Conservation (phyloP, 345 rosid genomes). For the Hibiscus mutabilis region DNA sequence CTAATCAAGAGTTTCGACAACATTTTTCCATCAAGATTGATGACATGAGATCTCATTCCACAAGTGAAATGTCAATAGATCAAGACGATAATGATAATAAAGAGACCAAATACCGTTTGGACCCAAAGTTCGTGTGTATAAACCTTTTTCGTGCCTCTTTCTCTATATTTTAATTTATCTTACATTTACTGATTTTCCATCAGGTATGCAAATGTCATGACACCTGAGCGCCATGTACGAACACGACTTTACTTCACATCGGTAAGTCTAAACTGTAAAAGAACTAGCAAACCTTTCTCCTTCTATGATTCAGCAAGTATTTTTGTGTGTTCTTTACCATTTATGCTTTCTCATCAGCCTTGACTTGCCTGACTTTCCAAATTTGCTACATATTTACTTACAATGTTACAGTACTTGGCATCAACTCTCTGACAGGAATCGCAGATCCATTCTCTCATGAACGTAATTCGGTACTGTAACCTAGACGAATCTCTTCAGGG, state of each 20-base stretch:
- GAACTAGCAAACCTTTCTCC: background rate
- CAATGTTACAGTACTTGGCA: background rate
- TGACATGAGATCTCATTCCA: conserved; percentile 45
- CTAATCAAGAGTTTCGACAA: conserved; percentile 42
- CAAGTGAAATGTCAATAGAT: conserved; percentile 59
- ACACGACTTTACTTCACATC: conserved; percentile 99
- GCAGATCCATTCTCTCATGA: conserved; percentile 93
- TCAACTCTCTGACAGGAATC: conserved; percentile 65
- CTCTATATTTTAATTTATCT: background rate
- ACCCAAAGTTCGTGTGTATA: conserved; percentile 60
- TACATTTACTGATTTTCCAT: conserved; percentile 4
- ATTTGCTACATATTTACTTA: background rate
- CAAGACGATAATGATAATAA: conserved; percentile 92
- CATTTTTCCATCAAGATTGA: conserved; percentile 46
- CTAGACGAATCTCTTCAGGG: conserved; percentile 94
- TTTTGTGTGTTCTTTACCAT: background rate
- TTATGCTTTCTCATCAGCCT: background rate
- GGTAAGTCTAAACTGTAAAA: conserved; percentile 42
- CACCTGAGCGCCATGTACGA: conserved; percentile 97
- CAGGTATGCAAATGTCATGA: conserved; percentile 96
- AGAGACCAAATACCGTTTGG: conserved; percentile 91
- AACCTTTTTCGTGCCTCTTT: background rate
- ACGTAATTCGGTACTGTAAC: conserved; percentile 92
- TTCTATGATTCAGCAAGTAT: background rate
- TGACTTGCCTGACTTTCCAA: background rate